Evolutionary conservation across 192 early-diverging fungal genomes (phyloP).

Genomic region (Coemansia sp.): DNA sequence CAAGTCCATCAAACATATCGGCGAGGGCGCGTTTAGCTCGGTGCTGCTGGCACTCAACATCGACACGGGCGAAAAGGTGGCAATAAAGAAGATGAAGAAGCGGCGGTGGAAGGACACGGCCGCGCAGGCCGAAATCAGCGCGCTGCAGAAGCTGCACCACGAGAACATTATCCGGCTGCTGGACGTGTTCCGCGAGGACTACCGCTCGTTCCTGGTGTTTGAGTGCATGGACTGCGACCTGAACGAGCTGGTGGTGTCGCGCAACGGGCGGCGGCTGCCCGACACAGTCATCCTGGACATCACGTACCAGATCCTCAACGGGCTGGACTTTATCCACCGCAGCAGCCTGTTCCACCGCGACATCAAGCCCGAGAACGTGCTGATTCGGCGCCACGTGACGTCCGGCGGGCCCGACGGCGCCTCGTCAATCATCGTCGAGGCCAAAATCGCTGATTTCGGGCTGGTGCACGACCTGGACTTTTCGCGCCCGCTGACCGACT

Average conservation of each 20-base stretch:
- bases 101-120: slow-evolving; percentile 57
- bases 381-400: slow-evolving; percentile 57
- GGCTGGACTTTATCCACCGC: slow-evolving; percentile 89
- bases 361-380: slow-evolving; percentile 96
- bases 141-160: slow-evolving; percentile 58
- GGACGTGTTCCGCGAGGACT: slow-evolving; percentile 81
- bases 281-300: slow-evolving; percentile 71
- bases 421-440: slow-evolving; percentile 44
- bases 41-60: slow-evolving; percentile 49
- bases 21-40: slow-evolving; percentile 57
- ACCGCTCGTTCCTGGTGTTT: slow-evolving; percentile 91
- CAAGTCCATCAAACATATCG: slow-evolving; percentile 49
- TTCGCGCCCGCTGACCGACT: slow-evolving; percentile 91
- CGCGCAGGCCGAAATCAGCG: slow-evolving; percentile 50
- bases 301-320: slow-evolving; percentile 86
- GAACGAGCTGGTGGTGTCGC: slow-evolving; percentile 82
- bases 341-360: slow-evolving; percentile 93
- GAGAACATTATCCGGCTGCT: slow-evolving; percentile 82
- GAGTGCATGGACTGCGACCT: slow-evolving; percentile 96
- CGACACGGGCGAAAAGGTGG: slow-evolving; percentile 51
- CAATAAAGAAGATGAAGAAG: slow-evolving; percentile 59
- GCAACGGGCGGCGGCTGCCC: slow-evolving; percentile 62
- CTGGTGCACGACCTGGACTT: slow-evolving; percentile 87
- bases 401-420: slow-evolving; percentile 33
- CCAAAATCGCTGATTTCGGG: slow-evolving; percentile 97